These are phyloP conservation scores for Cicer bijugum DNA, from an alignment of 306 rosid species.

Conservation along the genomic window DNA sequence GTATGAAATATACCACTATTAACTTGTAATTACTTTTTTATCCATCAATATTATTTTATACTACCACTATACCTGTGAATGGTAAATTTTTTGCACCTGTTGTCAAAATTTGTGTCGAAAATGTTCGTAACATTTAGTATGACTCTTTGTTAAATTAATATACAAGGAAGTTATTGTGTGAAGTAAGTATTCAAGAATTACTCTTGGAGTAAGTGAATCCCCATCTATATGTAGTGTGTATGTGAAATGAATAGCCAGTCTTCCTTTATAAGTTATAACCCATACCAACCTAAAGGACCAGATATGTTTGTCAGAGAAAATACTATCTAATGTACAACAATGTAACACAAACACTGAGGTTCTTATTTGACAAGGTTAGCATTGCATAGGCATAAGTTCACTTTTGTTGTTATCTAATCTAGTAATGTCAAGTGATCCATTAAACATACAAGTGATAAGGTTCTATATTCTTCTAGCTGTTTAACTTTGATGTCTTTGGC, in stretches of 20 bases:
- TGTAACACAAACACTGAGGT: background rate
- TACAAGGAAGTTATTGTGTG: background rate
- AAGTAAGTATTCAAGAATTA: background rate
- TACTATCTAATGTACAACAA: constrained; percentile 25
- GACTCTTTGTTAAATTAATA: background rate
- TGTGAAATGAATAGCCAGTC: background rate
- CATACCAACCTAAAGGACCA: background rate
- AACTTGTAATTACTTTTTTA: too few relatives aligned
- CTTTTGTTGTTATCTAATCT: constrained; percentile 32
- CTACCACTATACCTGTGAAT: too few relatives aligned
- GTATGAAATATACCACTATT: too few relatives aligned
- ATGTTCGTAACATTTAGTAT: too few relatives aligned
- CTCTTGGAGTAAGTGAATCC: background rate
- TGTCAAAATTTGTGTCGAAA: too few relatives aligned
- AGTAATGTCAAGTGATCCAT: constrained; percentile 26
- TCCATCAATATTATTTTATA: too few relatives aligned
- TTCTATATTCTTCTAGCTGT: constrained; percentile 30
- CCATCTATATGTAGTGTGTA: background rate
- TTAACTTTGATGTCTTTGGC: constrained; percentile 39
- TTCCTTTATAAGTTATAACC: background rate
- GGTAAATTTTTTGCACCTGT: too few relatives aligned
- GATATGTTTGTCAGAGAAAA: constrained; percentile 8
- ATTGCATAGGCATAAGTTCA: constrained; percentile 8
- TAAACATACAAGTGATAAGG: constrained; percentile 21
- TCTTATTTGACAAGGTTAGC: constrained; percentile 16